These are phyloP conservation scores for Volvox africanus DNA, from an alignment of 139 green algal genomes.

Conservation along the genomic window DNA sequence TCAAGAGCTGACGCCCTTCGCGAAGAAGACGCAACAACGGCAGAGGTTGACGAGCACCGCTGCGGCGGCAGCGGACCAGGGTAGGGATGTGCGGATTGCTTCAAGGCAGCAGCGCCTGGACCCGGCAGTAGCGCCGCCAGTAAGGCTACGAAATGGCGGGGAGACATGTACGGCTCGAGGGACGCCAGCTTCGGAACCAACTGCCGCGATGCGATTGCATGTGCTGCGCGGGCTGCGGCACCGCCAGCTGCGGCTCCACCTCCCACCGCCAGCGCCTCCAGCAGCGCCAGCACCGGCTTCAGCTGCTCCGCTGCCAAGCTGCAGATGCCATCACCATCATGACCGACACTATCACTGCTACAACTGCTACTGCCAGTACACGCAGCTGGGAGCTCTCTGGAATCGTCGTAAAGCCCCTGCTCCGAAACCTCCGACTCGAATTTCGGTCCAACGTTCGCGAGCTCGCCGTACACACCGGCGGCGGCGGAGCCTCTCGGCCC, in stretches of 20 bases:
- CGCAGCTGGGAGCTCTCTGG: too few species aligned
- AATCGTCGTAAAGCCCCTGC: too few species aligned
- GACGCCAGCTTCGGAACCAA: not conserved
- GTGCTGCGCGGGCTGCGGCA: not conserved
- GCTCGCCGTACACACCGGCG: not conserved
- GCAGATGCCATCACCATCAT: not conserved
- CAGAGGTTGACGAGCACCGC: not conserved
- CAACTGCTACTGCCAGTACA: not conserved
- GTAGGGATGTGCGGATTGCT: not conserved
- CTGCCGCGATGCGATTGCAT: not conserved
- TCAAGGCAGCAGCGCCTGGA: not conserved
- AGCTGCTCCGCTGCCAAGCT: not conserved
- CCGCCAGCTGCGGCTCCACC: constrained; percentile 13
- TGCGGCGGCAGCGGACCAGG: not conserved
- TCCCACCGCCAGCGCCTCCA: constrained; percentile 15
- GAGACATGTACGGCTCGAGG: not conserved
- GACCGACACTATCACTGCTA: not conserved
- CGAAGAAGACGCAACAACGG: not conserved
- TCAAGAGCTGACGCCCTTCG: too few species aligned
- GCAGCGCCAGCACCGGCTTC: not conserved
- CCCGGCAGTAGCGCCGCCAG: constrained; percentile 39
- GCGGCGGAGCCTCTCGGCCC: too few species aligned
- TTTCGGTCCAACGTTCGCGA: too few species aligned
- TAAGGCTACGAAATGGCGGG: not conserved
- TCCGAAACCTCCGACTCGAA: too few species aligned